Base-by-base conservation (phyloP, 1,139 yeast genomes). In the Debaryomyces subglobosus region DNA sequence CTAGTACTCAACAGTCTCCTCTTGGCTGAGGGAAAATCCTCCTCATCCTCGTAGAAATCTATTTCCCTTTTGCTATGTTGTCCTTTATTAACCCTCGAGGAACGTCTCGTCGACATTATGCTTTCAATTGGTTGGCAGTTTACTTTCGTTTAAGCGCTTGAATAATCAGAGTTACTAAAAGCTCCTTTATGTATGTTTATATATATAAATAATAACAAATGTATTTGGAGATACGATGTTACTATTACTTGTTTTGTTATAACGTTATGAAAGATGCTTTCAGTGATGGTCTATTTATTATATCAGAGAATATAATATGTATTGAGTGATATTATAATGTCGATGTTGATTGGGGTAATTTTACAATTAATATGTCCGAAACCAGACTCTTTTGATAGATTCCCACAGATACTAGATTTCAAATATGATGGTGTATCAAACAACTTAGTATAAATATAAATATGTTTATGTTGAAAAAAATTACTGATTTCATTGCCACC, bases 1-100 rank as follows among this genome's bases (percentile, higher is more conserved):
- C 23, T 41, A 12, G 18, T 25, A 27, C 18, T 29, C 21, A 25
- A 29, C 30, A 29, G 16, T 29, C 38, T 27, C 23, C 29, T 49
- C 24, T 38, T 34, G 3, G 35, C 30, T 7, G 35, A 32, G 6
- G 27, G 41, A 20, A 46, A 50, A 9, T 53, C 53, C 18, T 55
- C 56, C 16, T 52, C 57, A 21, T 52, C 52, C 30, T 48, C 42
- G 43, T 56, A 56, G 25, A 55, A 60, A 36, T 62, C 69, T 20
- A 61, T 49, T 36, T 64, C 66, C 16, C 77, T 60, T 47, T 66
- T 63, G 27, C 72, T 50, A 48, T 73, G 78, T 49, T 64, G 64
- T 34, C 80, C 80, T 56, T 74, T 74, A 53, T 71, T 75, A 44
- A 72, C 52, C 45, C 80, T 62, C 5, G 71, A 50, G 1, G 78